Percentiles rank a stretch among this genome's conserved stretches.
These are phyloP conservation scores for Saccharomycopsis sp. DNA, from an alignment of 805 yeast species.

Conservation along the genomic window DNA sequence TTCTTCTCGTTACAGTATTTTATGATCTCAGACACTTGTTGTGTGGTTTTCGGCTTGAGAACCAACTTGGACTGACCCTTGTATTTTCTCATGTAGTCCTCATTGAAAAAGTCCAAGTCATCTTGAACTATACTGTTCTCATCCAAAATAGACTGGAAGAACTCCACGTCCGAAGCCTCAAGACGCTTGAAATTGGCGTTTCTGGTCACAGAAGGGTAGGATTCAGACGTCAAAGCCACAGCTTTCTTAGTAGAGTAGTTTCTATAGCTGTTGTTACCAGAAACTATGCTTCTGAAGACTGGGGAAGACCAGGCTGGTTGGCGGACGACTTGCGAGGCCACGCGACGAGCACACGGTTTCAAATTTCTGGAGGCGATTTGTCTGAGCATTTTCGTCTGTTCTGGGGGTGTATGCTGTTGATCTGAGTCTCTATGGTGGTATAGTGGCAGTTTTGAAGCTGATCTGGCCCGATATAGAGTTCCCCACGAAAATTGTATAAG, in stretches of 20 bases:
- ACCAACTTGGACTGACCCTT: conserved; percentile 80
- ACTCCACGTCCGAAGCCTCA: conserved; percentile 47
- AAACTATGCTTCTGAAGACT: not conserved
- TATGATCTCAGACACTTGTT: conserved; percentile 69
- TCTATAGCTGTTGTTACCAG: not conserved
- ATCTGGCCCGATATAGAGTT: not conserved
- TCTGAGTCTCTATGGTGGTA: no score
- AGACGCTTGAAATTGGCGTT: conserved; percentile 45
- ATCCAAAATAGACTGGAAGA: conserved; percentile 54
- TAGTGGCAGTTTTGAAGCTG: no score
- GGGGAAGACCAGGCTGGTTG: not conserved
- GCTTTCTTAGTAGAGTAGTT: conserved; percentile 9
- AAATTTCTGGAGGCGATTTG: not conserved
- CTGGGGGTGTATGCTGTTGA: no score
- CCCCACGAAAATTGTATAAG: not conserved
- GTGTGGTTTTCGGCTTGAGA: conserved; percentile 73
- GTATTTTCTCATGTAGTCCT: conserved; percentile 93
- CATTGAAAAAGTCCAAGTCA: conserved; percentile 67
- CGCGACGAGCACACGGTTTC: not conserved
- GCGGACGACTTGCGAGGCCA: not conserved
- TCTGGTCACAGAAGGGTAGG: conserved; percentile 55
- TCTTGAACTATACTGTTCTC: conserved; percentile 43
- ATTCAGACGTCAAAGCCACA: conserved; percentile 59
- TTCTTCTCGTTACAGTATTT: conserved; percentile 71
- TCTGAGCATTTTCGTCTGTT: not conserved